phyloP scores from a whole-genome alignment of 2,329 filamentous ascomycete genomes.

The Aspergillus candidus region DNA sequence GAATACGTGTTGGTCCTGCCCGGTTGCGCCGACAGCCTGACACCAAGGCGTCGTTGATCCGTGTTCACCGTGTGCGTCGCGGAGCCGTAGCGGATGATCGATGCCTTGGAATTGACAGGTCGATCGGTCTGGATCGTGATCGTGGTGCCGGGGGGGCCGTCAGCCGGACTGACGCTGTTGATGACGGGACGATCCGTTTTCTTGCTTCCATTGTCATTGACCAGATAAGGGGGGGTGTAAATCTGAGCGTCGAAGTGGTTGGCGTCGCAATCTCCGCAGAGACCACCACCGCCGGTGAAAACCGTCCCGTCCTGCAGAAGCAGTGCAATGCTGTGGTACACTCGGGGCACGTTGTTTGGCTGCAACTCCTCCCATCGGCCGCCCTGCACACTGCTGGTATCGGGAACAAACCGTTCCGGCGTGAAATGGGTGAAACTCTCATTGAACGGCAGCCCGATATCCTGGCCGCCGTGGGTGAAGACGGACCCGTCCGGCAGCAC shows the following conservation, averaged over 20 bases:
- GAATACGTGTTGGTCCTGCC: conserved; percentile 25
- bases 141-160: conserved; percentile 24
- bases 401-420: conserved; percentile 45
- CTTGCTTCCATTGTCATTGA: conserved; percentile 25
- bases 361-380: conserved; percentile 32
- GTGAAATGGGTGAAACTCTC: conserved; percentile 39
- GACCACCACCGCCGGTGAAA: conserved; percentile 49
- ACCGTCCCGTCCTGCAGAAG: conserved; percentile 47
- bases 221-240: conserved; percentile 51
- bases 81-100: conserved; percentile 2
- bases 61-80: conserved; percentile 49
- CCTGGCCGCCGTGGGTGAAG: conserved; percentile 45
- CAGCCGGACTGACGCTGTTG: too few relatives aligned
- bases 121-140: conserved; percentile 36
- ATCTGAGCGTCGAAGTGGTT: conserved; percentile 52
- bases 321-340: conserved; percentile 46
- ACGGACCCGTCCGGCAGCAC: conserved; percentile 46
- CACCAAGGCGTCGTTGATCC: conserved; percentile 50
- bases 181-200: too few relatives aligned
- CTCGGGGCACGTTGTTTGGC: conserved; percentile 13
- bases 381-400: conserved; percentile 9
- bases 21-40: conserved; percentile 23
- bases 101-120: not conserved
- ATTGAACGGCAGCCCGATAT: conserved; percentile 39
- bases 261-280: conserved; percentile 43